Conservation (phyloP, 495 filamentous ascomycete genomes). For the Sporormia fimetaria region DNA sequence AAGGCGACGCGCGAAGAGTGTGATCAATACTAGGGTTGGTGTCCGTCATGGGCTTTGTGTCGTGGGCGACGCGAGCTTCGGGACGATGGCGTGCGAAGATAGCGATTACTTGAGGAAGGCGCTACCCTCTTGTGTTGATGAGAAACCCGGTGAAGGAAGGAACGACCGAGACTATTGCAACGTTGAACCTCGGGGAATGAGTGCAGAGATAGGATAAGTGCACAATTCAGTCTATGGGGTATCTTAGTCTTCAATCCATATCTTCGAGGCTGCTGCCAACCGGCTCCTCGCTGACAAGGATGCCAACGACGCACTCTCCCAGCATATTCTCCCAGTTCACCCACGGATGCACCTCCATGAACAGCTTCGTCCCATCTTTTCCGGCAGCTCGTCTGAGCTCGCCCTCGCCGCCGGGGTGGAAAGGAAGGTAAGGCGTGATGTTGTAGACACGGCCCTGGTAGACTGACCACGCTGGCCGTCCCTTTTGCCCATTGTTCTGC, state of each 20-base stretch:
- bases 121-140: no score
- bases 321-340: conserved; percentile 96
- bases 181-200: no score
- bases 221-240: conserved; percentile 14
- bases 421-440: conserved; percentile 76
- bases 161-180: no score
- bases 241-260: conserved; percentile 31
- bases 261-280: conserved; percentile 24
- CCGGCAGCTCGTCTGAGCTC: conserved; percentile 76
- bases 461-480: conserved; percentile 77
- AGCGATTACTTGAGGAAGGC: no score
- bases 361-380: conserved; percentile 64
- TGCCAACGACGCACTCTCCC: conserved; percentile 70
- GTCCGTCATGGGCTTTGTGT: no score
- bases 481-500: conserved; percentile 63
- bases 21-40: no score
- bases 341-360: conserved; percentile 92
- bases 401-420: conserved; percentile 82
- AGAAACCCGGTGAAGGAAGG: no score
- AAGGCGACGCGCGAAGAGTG: no score
- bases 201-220: no score
- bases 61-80: no score
- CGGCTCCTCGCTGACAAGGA: conserved; percentile 61
- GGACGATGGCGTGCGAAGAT: no score
- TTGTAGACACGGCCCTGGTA: conserved; percentile 87